Percentiles rank a stretch among this genome's conserved stretches.
phyloP scores from a whole-genome alignment of 2,329 filamentous ascomycete genomes.

The Ciborinia camelliae region DNA sequence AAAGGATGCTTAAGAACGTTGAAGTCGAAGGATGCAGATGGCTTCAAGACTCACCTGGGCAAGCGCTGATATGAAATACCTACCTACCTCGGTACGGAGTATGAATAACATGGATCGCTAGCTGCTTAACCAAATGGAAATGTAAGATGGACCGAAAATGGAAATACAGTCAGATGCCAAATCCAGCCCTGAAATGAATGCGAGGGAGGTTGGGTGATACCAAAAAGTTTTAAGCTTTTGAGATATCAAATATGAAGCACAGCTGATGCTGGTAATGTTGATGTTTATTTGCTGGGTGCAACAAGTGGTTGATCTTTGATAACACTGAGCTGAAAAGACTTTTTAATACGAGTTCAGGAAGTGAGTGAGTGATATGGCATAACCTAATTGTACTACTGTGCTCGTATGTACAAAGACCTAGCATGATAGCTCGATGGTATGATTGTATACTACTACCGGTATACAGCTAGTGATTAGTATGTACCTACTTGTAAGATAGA shows the following conservation, averaged over 20 bases:
- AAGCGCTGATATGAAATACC: slow-evolving; percentile 2
- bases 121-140: not conserved
- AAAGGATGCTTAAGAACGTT: slow-evolving; percentile 12
- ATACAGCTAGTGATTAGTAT: too few relatives aligned
- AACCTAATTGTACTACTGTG: too few relatives aligned
- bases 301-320: too few relatives aligned
- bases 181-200: not conserved
- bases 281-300: not conserved
- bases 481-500: too few relatives aligned
- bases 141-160: not conserved
- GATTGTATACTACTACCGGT: too few relatives aligned
- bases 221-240: not conserved
- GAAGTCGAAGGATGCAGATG: not conserved
- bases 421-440: too few relatives aligned
- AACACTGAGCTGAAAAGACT: too few relatives aligned
- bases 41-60: too few relatives aligned
- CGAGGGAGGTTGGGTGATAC: not conserved
- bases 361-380: too few relatives aligned
- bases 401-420: too few relatives aligned
- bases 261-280: not conserved
- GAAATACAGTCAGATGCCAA: slow-evolving; percentile 8
- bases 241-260: not conserved
- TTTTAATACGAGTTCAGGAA: not conserved
- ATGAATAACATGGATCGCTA: too few relatives aligned
- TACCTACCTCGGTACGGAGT: too few relatives aligned